Evolutionary conservation across 2,329 filamentous ascomycete genomes (phyloP).

Genomic region (Trichoderma endophyticum): DNA sequence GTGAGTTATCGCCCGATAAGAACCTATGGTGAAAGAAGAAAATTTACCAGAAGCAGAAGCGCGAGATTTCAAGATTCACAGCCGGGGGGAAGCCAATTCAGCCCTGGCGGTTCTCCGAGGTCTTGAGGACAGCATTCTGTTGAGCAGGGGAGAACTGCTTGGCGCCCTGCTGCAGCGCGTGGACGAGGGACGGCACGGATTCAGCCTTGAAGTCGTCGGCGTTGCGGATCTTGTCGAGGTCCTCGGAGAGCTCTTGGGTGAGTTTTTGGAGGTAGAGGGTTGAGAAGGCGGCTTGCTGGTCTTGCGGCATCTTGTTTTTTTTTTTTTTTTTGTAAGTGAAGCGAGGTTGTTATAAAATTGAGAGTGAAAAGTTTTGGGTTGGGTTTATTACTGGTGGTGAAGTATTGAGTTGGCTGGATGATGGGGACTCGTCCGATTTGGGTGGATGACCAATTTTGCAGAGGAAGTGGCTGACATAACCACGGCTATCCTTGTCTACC

Average conservation of each 20-base stretch:
- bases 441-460: neutral
- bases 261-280: slow-evolving; percentile 67
- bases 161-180: slow-evolving; percentile 66
- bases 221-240: slow-evolving; percentile 65
- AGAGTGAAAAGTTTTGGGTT: neutral
- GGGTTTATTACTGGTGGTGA: neutral
- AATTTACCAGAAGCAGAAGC: neutral
- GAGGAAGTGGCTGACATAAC: neutral
- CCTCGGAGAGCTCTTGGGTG: slow-evolving; percentile 69
- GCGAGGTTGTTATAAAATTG: neutral
- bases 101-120: neutral
- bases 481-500: neutral
- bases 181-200: slow-evolving; percentile 62
- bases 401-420: neutral
- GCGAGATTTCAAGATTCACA: neutral
- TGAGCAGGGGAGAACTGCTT: slow-evolving; percentile 51
- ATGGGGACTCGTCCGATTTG: neutral
- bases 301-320: slow-evolving; percentile 14
- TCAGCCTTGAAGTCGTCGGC: slow-evolving; percentile 69
- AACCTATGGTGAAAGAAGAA: neutral
- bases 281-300: slow-evolving; percentile 43
- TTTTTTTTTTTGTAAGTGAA: too few relatives aligned
- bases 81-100: neutral
- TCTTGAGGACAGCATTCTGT: neutral
- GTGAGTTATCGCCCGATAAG: neutral